phyloP scores from a whole-genome alignment of 768 basidiomycete species.

The Hypholoma fasciculare region DNA sequence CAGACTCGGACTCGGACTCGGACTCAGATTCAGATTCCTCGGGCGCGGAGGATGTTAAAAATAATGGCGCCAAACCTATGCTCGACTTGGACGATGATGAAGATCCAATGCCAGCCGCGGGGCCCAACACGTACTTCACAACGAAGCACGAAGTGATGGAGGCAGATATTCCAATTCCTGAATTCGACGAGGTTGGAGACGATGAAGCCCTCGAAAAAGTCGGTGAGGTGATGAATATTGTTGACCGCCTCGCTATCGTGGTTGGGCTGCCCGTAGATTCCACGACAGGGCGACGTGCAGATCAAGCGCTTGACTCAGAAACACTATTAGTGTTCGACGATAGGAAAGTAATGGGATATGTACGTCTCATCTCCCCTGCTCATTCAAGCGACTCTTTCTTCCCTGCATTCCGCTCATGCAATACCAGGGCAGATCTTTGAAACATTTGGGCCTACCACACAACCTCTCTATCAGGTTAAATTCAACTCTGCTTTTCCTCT shows the following conservation, averaged over 20 bases:
- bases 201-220: slow-evolving; percentile 73
- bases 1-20: slow-evolving; percentile 45
- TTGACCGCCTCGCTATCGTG: slow-evolving; percentile 74
- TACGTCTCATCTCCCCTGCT: slow-evolving; percentile 39
- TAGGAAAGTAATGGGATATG: slow-evolving; percentile 86
- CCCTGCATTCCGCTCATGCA: slow-evolving; percentile 12
- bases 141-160: slow-evolving; percentile 74
- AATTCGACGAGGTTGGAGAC: slow-evolving; percentile 58
- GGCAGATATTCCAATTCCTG: slow-evolving; percentile 59
- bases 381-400: slow-evolving; percentile 3
- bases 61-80: slow-evolving; percentile 13
- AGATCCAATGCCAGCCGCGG: slow-evolving; percentile 38
- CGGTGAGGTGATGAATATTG: slow-evolving; percentile 75
- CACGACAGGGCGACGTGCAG: slow-evolving; percentile 41
- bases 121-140: slow-evolving; percentile 46
- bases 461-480: slow-evolving; percentile 88
- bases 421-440: slow-evolving; percentile 71
- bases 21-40: slow-evolving; percentile 30
- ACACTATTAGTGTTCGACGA: slow-evolving; percentile 91
- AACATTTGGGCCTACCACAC: slow-evolving; percentile 91
- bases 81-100: slow-evolving; percentile 57
- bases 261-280: slow-evolving; percentile 52
- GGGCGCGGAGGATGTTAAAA: slow-evolving; percentile 12
- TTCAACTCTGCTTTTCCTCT: slow-evolving; percentile 70
- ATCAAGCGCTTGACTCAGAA: slow-evolving; percentile 80